Evolutionary conservation across 495 filamentous ascomycete genomes (phyloP), one percentile per base, ranked within the genome.

Genomic region (Aspergillus conjunctus): DNA sequence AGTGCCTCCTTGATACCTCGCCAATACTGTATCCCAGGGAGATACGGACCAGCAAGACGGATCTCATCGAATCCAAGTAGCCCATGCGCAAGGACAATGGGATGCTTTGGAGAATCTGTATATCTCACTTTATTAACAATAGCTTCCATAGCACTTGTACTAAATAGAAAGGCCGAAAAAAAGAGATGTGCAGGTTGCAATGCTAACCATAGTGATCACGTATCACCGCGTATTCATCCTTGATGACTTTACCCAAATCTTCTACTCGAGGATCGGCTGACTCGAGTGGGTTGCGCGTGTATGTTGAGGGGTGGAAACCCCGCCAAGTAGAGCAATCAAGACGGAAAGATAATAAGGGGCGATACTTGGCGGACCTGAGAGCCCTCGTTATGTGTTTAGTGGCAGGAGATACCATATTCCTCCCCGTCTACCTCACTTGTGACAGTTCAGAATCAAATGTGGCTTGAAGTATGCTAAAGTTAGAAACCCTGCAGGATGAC

Each of bases 31-130:
- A 98, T 85, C 3, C 87, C 83, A 0, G 92, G 93, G 3, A 96
- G 72, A 59, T 82, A 82, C 44, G 76, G 78, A 12, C 91, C 89
- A 9, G 85, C 88, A 6, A 95, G 74, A 32, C 80, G 87, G 51
- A 97, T 77, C 71, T 96, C 88, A 58, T 92, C 87, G 72, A 98
- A 98, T 37, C 93, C 93, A 39, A 98, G 77, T 32, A 98, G 81
- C 43, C 93, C 93, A 77, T 98, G 93, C 8, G 92, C 91, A 7
- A 96, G 86, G 43, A 94, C 86, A 37, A 95, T 83, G 11, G 89
- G 89, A 65, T 92, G 66, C 69, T 87, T 87, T 14, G 88, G 86
- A 3, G 82, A 77, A 64, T 77, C 84, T 88, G 48, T 15, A 31
- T 17, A 31, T 12, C 8, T 12, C 11, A 30, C 26, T 51, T 7